These are phyloP conservation scores for Santalum album DNA, from an alignment of 164 flowering plant species.

Conservation along the genomic window DNA sequence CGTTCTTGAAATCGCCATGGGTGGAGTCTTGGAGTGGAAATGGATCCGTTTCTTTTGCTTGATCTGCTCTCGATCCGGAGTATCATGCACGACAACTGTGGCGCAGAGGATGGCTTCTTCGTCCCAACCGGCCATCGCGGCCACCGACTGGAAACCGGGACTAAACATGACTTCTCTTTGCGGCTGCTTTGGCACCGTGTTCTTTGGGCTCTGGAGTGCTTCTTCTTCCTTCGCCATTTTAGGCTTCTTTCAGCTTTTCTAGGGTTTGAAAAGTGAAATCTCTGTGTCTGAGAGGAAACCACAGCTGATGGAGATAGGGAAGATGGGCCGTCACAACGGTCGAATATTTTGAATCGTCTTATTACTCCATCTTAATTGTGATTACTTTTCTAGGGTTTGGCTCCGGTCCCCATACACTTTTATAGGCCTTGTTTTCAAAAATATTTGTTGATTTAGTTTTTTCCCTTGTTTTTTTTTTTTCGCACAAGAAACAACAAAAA, in stretches of 20 bases:
- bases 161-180: conserved; percentile 35
- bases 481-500: too few relatives aligned
- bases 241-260: conserved; percentile 1
- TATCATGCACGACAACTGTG: conserved; percentile 67
- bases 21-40: conserved; percentile 35
- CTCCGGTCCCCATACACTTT: too few relatives aligned
- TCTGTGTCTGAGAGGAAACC: background rate
- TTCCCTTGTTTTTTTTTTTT: too few relatives aligned
- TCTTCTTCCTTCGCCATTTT: conserved; percentile 21
- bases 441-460: too few relatives aligned
- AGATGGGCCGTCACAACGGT: conserved; percentile 19
- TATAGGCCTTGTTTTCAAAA: too few relatives aligned
- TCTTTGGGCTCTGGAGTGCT: conserved; percentile 15
- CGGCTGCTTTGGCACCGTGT: background rate
- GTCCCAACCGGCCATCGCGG: conserved; percentile 92
- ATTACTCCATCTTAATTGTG: too few relatives aligned
- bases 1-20: conserved; percentile 57
- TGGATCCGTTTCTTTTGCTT: conserved; percentile 44
- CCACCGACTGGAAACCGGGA: conserved; percentile 72
- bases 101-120: conserved; percentile 77
- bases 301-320: conserved; percentile 4
- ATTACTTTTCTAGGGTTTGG: too few relatives aligned
- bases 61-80: conserved; percentile 55
- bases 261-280: background rate
- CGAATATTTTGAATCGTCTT: conserved; percentile 22